These are phyloP conservation scores for Aspergillus heteromorphus DNA, from an alignment of 495 filamentous ascomycete genomes.

Conservation along the genomic window DNA sequence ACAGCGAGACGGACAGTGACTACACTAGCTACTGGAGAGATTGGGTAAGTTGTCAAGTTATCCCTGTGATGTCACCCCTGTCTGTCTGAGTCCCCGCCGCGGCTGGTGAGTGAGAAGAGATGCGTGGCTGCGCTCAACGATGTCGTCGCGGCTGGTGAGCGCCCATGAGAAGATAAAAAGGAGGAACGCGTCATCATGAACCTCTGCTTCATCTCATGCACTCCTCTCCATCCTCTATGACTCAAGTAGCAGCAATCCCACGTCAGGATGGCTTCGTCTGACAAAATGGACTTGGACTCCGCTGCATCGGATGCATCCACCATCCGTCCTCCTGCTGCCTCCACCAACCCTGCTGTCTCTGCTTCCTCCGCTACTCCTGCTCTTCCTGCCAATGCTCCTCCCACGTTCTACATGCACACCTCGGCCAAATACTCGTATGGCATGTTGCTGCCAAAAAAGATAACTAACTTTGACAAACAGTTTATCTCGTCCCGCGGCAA, in stretches of 20 bases:
- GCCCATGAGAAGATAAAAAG: not conserved
- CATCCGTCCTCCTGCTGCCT: not conserved
- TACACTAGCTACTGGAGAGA: conserved; percentile 99
- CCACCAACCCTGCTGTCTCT: not conserved
- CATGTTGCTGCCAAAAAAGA: not conserved
- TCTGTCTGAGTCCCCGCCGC: not conserved
- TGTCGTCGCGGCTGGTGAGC: not conserved
- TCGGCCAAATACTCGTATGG: not conserved
- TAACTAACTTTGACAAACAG: conserved; percentile 42
- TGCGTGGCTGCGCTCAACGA: not conserved
- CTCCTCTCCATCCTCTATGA: not conserved
- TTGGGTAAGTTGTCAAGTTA: conserved; percentile 73
- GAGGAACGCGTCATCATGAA: not conserved
- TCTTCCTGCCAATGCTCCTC: not conserved
- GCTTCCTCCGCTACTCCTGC: no score
- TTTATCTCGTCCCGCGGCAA: conserved; percentile 97
- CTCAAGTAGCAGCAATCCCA: no score
- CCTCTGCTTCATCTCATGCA: not conserved
- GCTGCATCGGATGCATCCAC: not conserved
- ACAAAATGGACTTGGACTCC: not conserved
- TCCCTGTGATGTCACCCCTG: not conserved
- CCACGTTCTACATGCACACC: not conserved
- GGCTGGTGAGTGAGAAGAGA: not conserved
- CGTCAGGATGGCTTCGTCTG: no score
- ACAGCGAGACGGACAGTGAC: conserved; percentile 95